Evolutionary conservation across 306 rosid genomes (phyloP).

Genomic region (Begonia fuchsioides): DNA sequence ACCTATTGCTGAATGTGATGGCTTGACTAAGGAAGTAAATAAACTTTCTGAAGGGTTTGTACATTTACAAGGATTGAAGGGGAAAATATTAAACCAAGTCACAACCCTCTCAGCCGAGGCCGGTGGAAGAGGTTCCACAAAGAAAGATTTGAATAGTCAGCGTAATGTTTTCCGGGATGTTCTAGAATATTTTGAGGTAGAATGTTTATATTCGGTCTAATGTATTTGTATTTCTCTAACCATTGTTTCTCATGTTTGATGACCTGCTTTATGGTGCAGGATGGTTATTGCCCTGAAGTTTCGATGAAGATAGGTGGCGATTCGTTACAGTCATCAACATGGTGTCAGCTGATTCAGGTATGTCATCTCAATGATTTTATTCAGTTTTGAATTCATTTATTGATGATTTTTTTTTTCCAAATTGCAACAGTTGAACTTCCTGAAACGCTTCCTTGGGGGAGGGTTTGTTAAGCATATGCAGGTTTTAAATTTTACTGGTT

Average conservation of each 20-base stretch:
- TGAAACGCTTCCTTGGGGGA: slow-evolving; percentile 82
- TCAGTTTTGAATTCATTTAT: neutral
- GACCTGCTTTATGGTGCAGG: slow-evolving; percentile 17
- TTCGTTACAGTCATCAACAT: slow-evolving; percentile 56
- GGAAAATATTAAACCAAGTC: slow-evolving; percentile 66
- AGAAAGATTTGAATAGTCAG: slow-evolving; percentile 79
- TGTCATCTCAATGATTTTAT: neutral
- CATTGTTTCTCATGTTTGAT: slow-evolving; percentile 9
- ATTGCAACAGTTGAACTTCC: slow-evolving; percentile 50
- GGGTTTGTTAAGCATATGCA: slow-evolving; percentile 91
- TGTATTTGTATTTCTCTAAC: slow-evolving; percentile 1
- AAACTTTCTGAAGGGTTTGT: slow-evolving; percentile 40
- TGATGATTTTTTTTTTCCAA: neutral
- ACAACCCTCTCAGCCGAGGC: slow-evolving; percentile 72
- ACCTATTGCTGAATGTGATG: slow-evolving; percentile 25
- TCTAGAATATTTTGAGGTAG: slow-evolving; percentile 79
- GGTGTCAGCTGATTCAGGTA: slow-evolving; percentile 82
- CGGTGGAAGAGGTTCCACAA: slow-evolving; percentile 79
- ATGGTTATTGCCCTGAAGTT: slow-evolving; percentile 60
- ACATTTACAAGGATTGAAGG: slow-evolving; percentile 63
- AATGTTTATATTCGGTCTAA: slow-evolving; percentile 4
- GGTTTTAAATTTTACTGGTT: slow-evolving; percentile 29
- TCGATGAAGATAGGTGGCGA: slow-evolving; percentile 73
- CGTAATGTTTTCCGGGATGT: slow-evolving; percentile 70
- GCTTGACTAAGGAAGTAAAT: slow-evolving; percentile 28